These are phyloP conservation scores for Epichloe gansuensis DNA, from an alignment of 2,329 filamentous ascomycete genomes.

Conservation along the genomic window DNA sequence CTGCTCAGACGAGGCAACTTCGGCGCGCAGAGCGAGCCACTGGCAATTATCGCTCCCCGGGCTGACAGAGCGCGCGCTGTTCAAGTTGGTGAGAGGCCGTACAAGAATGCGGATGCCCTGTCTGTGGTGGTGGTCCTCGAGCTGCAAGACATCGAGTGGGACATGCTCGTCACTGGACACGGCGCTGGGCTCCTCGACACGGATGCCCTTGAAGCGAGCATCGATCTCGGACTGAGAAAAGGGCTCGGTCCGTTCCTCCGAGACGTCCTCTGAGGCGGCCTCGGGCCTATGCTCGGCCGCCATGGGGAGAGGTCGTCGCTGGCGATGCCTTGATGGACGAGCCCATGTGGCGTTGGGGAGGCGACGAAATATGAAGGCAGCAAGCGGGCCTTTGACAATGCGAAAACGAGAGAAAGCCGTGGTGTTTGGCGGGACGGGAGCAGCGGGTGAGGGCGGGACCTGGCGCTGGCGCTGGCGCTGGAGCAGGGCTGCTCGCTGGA, in stretches of 20 bases:
- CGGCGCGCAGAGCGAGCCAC: conserved; percentile 44
- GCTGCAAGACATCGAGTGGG: conserved; percentile 40
- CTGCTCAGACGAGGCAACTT: conserved; percentile 38
- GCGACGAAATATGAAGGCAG: conserved; percentile 4
- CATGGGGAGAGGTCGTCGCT: conserved; percentile 5
- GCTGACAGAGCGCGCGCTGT: conserved; percentile 40
- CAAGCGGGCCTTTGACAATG: neutral
- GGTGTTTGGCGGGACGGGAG: neutral
- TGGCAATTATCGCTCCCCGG: conserved; percentile 44
- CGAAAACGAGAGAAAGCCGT: neutral
- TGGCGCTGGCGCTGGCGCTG: neutral
- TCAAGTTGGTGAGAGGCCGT: conserved; percentile 39
- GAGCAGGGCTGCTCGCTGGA: neutral
- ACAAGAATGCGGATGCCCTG: conserved; percentile 46
- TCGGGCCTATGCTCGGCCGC: conserved; percentile 36
- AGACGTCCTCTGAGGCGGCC: conserved; percentile 25
- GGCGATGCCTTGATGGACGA: conserved; percentile 2
- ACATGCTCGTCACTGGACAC: conserved; percentile 29
- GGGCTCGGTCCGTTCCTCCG: conserved; percentile 44
- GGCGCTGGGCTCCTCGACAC: conserved; percentile 30
- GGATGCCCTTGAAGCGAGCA: conserved; percentile 32
- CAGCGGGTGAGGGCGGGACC: conserved; percentile 1
- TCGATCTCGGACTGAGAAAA: conserved; percentile 46
- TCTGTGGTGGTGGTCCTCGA: conserved; percentile 40
- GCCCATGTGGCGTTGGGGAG: conserved; percentile 2